These are phyloP conservation scores for Amesomyces nigricolor DNA, from an alignment of 2,329 filamentous ascomycete genomes.

Conservation along the genomic window DNA sequence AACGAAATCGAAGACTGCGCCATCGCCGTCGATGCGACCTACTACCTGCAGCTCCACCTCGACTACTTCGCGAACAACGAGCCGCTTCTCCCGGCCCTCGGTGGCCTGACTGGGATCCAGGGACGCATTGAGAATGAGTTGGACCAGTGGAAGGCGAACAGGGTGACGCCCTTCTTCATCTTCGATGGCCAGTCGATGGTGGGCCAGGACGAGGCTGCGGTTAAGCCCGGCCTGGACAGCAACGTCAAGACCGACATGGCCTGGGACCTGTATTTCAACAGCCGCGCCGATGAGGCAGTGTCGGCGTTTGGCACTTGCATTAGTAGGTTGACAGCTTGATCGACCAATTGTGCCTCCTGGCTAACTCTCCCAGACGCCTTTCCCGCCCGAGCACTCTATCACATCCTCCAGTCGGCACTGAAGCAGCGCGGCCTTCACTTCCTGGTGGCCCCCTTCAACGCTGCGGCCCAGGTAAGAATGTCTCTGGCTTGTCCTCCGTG, in stretches of 20 bases:
- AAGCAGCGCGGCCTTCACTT: slow-evolving; percentile 65
- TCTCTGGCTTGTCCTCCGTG: slow-evolving; percentile 1
- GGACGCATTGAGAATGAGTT: slow-evolving; percentile 72
- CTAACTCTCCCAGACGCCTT: slow-evolving; percentile 55
- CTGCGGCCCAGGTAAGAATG: slow-evolving; percentile 68
- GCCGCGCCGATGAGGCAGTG: slow-evolving; percentile 75
- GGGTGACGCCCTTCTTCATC: slow-evolving; percentile 77
- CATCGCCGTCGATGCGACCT: slow-evolving; percentile 81
- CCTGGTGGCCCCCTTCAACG: slow-evolving; percentile 79
- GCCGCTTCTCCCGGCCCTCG: slow-evolving; percentile 82
- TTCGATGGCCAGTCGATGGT: slow-evolving; percentile 83
- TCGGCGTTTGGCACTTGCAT: slow-evolving; percentile 73
- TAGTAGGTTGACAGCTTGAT: slow-evolving; percentile 44
- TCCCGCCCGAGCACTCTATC: slow-evolving; percentile 65
- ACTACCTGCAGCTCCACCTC: slow-evolving; percentile 78
- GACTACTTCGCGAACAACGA: slow-evolving; percentile 67
- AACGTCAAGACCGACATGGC: slow-evolving; percentile 69
- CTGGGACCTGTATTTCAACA: slow-evolving; percentile 80
- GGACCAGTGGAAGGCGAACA: slow-evolving; percentile 61
- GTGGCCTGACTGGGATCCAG: slow-evolving; percentile 77
- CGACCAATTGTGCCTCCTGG: background rate
- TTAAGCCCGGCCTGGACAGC: slow-evolving; percentile 59
- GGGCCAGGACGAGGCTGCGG: slow-evolving; percentile 65
- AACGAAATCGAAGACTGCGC: slow-evolving; percentile 67
- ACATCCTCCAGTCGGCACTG: slow-evolving; percentile 70